A percentile compares a stretch with the other conserved stretches of the same genome.
Conservation (phyloP, 305 asterid species). For the Fraxinus ornus region DNA sequence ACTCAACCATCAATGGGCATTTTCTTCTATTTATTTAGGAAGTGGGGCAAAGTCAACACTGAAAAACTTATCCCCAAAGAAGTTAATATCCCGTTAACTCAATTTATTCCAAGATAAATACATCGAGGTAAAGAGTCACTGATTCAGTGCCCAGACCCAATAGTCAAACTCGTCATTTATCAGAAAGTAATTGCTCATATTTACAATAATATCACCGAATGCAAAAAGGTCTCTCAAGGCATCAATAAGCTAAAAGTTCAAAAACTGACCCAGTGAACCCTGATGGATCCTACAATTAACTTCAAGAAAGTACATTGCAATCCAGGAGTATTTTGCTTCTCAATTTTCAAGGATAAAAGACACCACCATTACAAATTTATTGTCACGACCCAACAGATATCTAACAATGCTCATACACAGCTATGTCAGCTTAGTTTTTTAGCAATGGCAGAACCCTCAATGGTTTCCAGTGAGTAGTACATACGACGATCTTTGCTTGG, state of each 20-base stretch:
- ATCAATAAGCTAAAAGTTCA: not conserved
- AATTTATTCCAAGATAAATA: not conserved
- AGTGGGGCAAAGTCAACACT: not conserved
- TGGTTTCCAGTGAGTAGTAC: conserved; percentile 20
- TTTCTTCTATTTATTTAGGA: not conserved
- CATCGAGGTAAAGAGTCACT: not conserved
- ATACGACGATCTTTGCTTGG: conserved; percentile 24
- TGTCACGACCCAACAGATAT: conserved; percentile 10
- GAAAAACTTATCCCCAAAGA: not conserved
- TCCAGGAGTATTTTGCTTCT: conserved; percentile 2
- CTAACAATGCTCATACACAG: conserved; percentile 11
- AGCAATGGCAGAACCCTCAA: conserved; percentile 16
- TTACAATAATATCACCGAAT: not conserved
- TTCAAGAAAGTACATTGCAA: conserved; percentile 13
- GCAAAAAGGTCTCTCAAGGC: not conserved
- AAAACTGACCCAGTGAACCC: not conserved
- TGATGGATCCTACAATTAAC: conserved; percentile 11
- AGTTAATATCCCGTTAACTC: not conserved
- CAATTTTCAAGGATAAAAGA: conserved; percentile 14
- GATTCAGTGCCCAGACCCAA: not conserved
- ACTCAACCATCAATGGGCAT: not conserved
- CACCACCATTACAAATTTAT: conserved; percentile 32
- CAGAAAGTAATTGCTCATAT: not conserved
- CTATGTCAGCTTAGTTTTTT: conserved; percentile 31
- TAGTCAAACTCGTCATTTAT: not conserved